phyloP scores from a whole-genome alignment of 805 yeast species.

The Myxozyma lipomycoides region DNA sequence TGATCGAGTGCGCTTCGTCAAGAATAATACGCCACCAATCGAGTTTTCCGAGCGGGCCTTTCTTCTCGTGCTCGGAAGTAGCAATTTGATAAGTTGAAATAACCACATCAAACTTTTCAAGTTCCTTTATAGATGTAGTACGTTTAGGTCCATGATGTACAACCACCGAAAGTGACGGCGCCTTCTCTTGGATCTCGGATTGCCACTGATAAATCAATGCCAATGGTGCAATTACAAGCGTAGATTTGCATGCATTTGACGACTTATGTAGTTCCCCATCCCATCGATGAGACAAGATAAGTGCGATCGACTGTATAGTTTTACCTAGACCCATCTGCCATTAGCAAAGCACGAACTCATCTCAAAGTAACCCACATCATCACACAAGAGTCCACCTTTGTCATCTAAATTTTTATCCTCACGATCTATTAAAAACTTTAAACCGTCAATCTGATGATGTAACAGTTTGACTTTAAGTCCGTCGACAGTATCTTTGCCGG shows the following conservation, averaged over 20 bases:
- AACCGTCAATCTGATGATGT: slow-evolving; percentile 48
- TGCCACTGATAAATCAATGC: slow-evolving; percentile 45
- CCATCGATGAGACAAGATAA: slow-evolving; percentile 46
- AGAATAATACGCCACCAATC: slow-evolving; percentile 55
- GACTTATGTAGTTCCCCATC: slow-evolving; percentile 43
- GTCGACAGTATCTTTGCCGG: slow-evolving; percentile 28
- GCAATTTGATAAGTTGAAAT: slow-evolving; percentile 89
- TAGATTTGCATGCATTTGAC: slow-evolving; percentile 32
- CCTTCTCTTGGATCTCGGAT: slow-evolving; percentile 39
- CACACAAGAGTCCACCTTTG: slow-evolving; percentile 68
- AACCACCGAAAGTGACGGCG: slow-evolving; percentile 33
- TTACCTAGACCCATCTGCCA: slow-evolving; percentile 76
- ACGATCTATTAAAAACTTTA: slow-evolving; percentile 42
- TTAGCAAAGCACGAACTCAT: neutral
- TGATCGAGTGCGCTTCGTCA: slow-evolving; percentile 64
- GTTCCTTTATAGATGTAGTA: slow-evolving; percentile 8
- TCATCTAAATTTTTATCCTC: slow-evolving; percentile 34
- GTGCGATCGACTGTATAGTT: slow-evolving; percentile 71
- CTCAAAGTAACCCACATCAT: slow-evolving; percentile 44
- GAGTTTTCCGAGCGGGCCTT: slow-evolving; percentile 32
- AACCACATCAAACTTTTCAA: slow-evolving; percentile 63
- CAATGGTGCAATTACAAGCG: slow-evolving; percentile 44
- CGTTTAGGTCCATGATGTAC: slow-evolving; percentile 41
- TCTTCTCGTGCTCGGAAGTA: slow-evolving; percentile 31
- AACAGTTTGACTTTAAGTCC: slow-evolving; percentile 43